Evolutionary conservation across 805 yeast genomes (phyloP).

Genomic region (Candida berthetii): DNA sequence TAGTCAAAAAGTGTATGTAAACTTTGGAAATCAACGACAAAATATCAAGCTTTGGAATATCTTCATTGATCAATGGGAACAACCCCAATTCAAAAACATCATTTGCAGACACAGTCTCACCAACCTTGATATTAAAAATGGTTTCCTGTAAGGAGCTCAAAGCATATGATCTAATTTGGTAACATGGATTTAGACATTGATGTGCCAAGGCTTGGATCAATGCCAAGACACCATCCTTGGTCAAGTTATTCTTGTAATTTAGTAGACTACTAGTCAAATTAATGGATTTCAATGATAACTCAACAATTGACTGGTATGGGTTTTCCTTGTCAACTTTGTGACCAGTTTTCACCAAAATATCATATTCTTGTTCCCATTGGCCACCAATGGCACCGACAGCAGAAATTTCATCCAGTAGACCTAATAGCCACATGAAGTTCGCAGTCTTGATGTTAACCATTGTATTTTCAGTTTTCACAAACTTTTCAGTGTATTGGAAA

Average conservation of each 20-base stretch:
- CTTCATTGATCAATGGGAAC: slow-evolving; percentile 63
- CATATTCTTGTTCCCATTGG: slow-evolving; percentile 65
- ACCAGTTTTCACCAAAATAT: slow-evolving; percentile 34
- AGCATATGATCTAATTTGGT: slow-evolving; percentile 66
- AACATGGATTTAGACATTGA: slow-evolving; percentile 85
- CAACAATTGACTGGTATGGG: slow-evolving; percentile 49
- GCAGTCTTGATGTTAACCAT: slow-evolving; percentile 30
- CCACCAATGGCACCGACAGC: slow-evolving; percentile 79
- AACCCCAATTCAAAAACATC: slow-evolving; percentile 69
- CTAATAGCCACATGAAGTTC: slow-evolving; percentile 62
- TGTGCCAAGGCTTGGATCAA: slow-evolving; percentile 79
- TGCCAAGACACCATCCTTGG: slow-evolving; percentile 38
- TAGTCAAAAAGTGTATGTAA: slow-evolving; percentile 41
- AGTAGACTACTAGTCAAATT: slow-evolving; percentile 50
- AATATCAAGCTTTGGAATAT: slow-evolving; percentile 65
- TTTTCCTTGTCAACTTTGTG: slow-evolving; percentile 36
- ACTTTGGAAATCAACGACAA: slow-evolving; percentile 62
- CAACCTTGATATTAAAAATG: slow-evolving; percentile 23
- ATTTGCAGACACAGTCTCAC: slow-evolving; percentile 36
- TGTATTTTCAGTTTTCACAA: slow-evolving; percentile 25
- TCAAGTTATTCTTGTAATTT: slow-evolving; percentile 23
- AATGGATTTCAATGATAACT: slow-evolving; percentile 55
- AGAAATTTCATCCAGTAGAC: slow-evolving; percentile 71
- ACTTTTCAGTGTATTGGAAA: slow-evolving; percentile 38
- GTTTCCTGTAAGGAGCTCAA: slow-evolving; percentile 52